Evolutionary conservation across 345 rosid genomes (phyloP).

Genomic region (Aurinia saxatilis): DNA sequence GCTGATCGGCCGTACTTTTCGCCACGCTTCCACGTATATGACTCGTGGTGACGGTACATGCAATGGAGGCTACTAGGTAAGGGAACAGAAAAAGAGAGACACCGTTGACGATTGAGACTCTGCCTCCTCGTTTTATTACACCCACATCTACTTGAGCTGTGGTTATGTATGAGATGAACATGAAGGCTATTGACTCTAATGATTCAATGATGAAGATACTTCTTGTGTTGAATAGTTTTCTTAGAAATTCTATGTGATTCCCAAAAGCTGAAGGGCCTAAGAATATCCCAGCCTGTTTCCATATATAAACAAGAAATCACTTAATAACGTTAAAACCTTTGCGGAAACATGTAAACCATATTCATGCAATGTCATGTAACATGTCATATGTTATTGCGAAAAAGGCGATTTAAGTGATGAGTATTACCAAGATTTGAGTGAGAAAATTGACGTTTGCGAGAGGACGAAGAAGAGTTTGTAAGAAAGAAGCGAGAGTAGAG

Average conservation of each 20-base stretch:
- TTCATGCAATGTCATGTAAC: too few species aligned
- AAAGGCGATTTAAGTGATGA: too few species aligned
- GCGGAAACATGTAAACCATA: too few species aligned
- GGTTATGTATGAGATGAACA: constrained; percentile 25
- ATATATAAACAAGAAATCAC: neutral
- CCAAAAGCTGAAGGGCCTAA: constrained; percentile 33
- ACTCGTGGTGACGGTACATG: neutral
- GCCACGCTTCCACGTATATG: constrained; percentile 8
- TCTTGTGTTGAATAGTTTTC: constrained; percentile 7
- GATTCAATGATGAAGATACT: constrained; percentile 15
- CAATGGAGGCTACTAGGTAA: neutral
- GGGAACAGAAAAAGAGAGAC: constrained; percentile 25
- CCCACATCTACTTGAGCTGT: constrained; percentile 27
- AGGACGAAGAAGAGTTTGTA: constrained; percentile 29
- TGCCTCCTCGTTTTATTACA: constrained; percentile 28
- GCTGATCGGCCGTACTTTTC: neutral
- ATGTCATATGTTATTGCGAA: too few species aligned
- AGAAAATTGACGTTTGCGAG: constrained; percentile 22
- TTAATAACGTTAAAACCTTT: neutral
- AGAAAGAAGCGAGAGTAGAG: constrained; percentile 16
- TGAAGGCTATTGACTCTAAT: constrained; percentile 19
- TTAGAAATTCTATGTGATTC: neutral
- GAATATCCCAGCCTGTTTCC: constrained; percentile 33
- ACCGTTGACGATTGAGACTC: constrained; percentile 25
- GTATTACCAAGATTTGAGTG: constrained; percentile 28